Evolutionary conservation across 2,329 filamentous ascomycete genomes (phyloP), one percentile per base, ranked within the genome.

Genomic region (Fusarium hainanense): DNA sequence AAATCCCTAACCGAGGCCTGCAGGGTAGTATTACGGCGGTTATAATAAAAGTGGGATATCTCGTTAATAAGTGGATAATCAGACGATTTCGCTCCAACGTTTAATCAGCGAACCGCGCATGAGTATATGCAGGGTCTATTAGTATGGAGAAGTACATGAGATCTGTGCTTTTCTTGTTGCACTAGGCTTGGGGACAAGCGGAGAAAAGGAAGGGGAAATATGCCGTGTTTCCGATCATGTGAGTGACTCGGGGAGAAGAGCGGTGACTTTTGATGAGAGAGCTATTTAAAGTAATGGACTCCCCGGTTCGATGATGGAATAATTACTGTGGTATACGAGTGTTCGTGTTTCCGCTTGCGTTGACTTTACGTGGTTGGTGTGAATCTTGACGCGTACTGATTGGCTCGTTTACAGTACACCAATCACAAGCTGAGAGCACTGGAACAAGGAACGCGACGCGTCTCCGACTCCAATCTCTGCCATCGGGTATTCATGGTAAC

Each of bases 41-140:
- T 52, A 52, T 20, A 5, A 47, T 28, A 20, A 47, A 20, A 47
- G 44, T 47, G 44, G 44, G 14, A n/a, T 13, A 51, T 30, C 28
- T 28, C 6, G 0, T 1, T 3, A 28, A 28, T 28, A 28, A 28
- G 28, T 30, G 28, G 28, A 7, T 7, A 30, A 30, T 51, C 34
- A 37, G 10, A 11, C 34, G 34, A 37, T 37, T n/a, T 7, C 34
- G 18, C 6, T 37, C 34, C 6, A 28, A 8, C 49, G 49, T 23
- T 2, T 42, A 52, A 52, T 52, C 34, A 27, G 28, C 10, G 49
- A 23, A 52, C 32, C 32, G 34, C 32, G 49, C 5, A 27, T 10
- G 18, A 44, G 23, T 23, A 44, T 25, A 18, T 14, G 16, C 37
- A 27, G 20, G 34, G 34, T 14, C 20, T 10, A 1, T 27, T 7